Base-by-base conservation (phyloP, 768 basidiomycete species). In the Amanita jacksonii region DNA sequence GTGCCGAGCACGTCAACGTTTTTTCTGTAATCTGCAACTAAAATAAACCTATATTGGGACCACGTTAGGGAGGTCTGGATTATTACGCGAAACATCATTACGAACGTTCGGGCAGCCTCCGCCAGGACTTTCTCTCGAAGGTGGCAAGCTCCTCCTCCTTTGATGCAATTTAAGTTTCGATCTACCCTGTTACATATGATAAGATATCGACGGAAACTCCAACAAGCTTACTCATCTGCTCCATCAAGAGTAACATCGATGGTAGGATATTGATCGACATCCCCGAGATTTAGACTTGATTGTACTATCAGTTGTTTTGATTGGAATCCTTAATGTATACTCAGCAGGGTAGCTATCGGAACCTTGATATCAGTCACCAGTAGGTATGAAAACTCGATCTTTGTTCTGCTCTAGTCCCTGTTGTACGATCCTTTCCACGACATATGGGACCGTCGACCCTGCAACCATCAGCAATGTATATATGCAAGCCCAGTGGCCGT, bases 171-270 rank as follows among this genome's bases (percentile, higher is more conserved):
- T 41, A 99, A 69, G 31, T 77, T 62, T 32, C 71, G 62, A 60
- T 97, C 92, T 18, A 96, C 90, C 65, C 92, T 94, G 57, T 23
- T 35, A 15, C 33, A 0, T 37, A 13, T 10, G n/a, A n/a, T 46
- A 13, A 38, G 38, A 22, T 31, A n/a, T 39, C 31, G 22, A 19
- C 10, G 13, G 18, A 39, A 3, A 42, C 34, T 40, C 10, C n/a
- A 24, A 23, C 2, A 27, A 18, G 44, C 87, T 51, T 52, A 93
- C 89, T 97, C 94, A 50, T 98, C 94, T 2, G 94, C 94, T 34
- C 94, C 94, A 57, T 99, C 96, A 33, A 99, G 79, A 1, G 93
- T 97, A n/a, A 98, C 88, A 55, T 99, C 96, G 43, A 98, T 83
- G 1, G 70, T 68, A 3, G 85, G 81, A 62, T 85, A 92, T 58